These are phyloP conservation scores for Globisporangium cystogenes DNA, from an alignment of 352 stramenopile species.

Conservation along the genomic window DNA sequence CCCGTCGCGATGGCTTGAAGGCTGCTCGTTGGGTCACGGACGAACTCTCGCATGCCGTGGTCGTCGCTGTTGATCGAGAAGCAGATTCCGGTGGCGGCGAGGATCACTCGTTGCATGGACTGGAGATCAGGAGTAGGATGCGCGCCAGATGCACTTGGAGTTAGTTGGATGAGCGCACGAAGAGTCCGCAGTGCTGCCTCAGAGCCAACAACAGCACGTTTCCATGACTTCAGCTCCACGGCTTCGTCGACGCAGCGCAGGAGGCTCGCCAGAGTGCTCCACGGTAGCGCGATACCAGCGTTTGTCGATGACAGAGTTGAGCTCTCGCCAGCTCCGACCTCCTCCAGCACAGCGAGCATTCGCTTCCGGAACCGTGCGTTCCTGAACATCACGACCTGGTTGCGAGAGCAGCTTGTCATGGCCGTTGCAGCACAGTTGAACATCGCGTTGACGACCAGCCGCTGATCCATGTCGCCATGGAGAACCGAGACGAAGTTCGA, in stretches of 20 bases:
- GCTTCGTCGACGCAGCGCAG: constrained; percentile 38
- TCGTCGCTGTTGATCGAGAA: constrained; percentile 48
- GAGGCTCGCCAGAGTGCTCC: constrained; percentile 24
- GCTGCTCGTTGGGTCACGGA: constrained; percentile 3
- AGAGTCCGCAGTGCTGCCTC: constrained; percentile 16
- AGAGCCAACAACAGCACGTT: constrained; percentile 23
- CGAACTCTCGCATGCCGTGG: constrained; percentile 20
- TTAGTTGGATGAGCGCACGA: constrained; percentile 13
- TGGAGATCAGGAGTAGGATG: not conserved
- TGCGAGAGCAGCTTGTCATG: constrained; percentile 31
- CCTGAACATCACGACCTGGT: constrained; percentile 55
- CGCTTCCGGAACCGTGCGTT: constrained; percentile 24
- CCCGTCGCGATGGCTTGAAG: constrained; percentile 9
- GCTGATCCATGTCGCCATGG: not conserved
- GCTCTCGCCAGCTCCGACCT: no score
- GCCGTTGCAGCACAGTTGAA: constrained; percentile 34
- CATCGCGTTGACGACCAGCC: constrained; percentile 32
- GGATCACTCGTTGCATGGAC: constrained; percentile 4
- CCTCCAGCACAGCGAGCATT: constrained; percentile 14
- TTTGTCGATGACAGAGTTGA: not conserved
- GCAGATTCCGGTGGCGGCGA: constrained; percentile 38
- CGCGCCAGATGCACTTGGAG: not conserved
- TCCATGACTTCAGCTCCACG: constrained; percentile 56
- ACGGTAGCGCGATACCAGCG: constrained; percentile 3
- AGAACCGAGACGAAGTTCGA: not conserved